Evolutionary conservation across 2,329 filamentous ascomycete genomes (phyloP).

Genomic region (Ceratocystis lukuohia): DNA sequence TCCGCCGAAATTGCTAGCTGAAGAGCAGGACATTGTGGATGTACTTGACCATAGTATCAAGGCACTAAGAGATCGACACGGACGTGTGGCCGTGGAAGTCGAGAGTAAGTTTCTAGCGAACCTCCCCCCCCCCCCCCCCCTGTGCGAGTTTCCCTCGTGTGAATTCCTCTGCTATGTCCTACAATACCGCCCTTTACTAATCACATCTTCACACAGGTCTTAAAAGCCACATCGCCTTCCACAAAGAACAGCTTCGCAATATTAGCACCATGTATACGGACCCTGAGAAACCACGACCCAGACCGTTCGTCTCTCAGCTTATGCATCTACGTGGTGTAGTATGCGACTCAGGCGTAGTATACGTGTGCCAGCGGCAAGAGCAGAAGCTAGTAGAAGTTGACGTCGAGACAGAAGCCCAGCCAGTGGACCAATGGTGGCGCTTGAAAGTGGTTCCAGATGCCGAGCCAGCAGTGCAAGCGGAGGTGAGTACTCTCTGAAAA

Average conservation of each 20-base stretch:
- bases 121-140: neutral
- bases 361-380: conserved; percentile 35
- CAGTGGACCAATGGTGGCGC: conserved; percentile 43
- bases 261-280: conserved; percentile 30
- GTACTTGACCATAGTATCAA: conserved; percentile 25
- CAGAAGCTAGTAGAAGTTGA: conserved; percentile 33
- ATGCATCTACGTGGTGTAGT: conserved; percentile 41
- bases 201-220: conserved; percentile 6
- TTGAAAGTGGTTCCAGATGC: conserved; percentile 32
- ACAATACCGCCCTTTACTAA: neutral
- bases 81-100: neutral
- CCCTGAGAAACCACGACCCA: conserved; percentile 29
- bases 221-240: conserved; percentile 12
- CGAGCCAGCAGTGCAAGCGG: conserved; percentile 33
- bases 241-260: conserved; percentile 27
- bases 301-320: conserved; percentile 32
- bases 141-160: no score
- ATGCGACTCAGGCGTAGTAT: conserved; percentile 34
- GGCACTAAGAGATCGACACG: conserved; percentile 23
- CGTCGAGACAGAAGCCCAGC: conserved; percentile 22
- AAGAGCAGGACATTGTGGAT: conserved; percentile 25
- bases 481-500: conserved; percentile 30
- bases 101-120: conserved; percentile 1
- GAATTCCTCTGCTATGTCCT: no score
- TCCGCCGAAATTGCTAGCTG: conserved; percentile 28